Evolutionary conservation across 2,329 filamentous ascomycete genomes (phyloP), one percentile per base, ranked within the genome.

Genomic region (Endothia cerciana): DNA sequence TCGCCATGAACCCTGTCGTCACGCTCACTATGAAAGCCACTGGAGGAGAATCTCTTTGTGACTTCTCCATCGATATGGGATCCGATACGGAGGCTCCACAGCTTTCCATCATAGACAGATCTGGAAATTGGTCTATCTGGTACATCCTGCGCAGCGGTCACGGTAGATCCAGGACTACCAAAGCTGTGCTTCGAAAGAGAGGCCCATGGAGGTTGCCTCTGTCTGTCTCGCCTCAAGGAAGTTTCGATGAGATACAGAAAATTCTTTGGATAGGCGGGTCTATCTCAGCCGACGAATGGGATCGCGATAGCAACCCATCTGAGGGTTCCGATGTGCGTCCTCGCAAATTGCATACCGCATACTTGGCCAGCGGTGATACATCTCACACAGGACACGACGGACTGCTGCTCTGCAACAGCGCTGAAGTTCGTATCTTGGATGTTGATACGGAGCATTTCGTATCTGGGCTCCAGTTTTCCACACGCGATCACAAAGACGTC

Each of bases 71-170:
- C 73, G 89, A 89, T 69, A 85, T 89, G 0, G 75, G 76, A 4
- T 72, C 72, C 5, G 77, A 65, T 69, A 85, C 78, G 74, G 85
- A 81, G 65, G 77, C 80, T 19, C 83, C 86, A 1, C 88, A 91
- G 71, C 77, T 93, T 62, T 88, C 83, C 19, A 79, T 93, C 33
- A 80, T 93, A 22, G 89, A 93, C 71, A 81, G 86, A 61, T 78
- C 78, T 41, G 90, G 90, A 1, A 80, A 79, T 65, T 94, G 91
- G 91, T 87, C 80, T 53, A 75, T 92, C 4, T 92, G 89, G 87
- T 82, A 90, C 67, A 77, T 90, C 30, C 70, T 71, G 15, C 79
- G 77, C 63, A 79, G 65, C 40, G 72, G 68, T 72, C 74, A 76
- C 22, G 72, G 74, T 13, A 73, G 75, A 28, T 75, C 77, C 25